Percentiles rank a stretch among this genome's conserved stretches.
These are phyloP conservation scores for Fusarium anguioides DNA, from an alignment of 2,329 filamentous ascomycete species.

Conservation along the genomic window DNA sequence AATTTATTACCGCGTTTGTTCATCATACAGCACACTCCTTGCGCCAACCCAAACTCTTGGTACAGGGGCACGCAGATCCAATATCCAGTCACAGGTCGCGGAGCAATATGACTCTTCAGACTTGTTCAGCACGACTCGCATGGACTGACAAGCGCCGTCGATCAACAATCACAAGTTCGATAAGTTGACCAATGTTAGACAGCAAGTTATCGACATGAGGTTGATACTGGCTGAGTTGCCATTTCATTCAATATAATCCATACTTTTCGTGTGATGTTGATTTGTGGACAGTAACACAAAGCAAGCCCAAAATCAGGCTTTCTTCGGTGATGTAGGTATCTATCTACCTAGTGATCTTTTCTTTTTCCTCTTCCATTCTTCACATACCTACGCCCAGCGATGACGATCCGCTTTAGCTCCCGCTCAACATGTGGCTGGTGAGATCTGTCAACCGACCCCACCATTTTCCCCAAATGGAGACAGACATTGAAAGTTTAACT, in stretches of 20 bases:
- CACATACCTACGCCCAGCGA: background rate
- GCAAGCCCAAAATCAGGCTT: background rate
- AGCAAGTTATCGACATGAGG: background rate
- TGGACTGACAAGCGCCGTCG: conserved; percentile 9
- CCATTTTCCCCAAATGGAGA: conserved; percentile 5
- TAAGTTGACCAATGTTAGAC: background rate
- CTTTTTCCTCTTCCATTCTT: background rate
- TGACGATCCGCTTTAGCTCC: conserved; percentile 31
- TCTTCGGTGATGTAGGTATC: too few relatives aligned
- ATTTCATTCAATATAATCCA: too few relatives aligned
- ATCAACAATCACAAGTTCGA: conserved; percentile 1
- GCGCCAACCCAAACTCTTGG: background rate
- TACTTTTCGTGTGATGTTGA: background rate
- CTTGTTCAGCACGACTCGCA: background rate
- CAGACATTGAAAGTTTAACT: background rate
- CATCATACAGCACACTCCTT: background rate
- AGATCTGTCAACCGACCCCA: conserved; percentile 26
- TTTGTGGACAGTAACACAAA: background rate
- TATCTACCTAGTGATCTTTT: too few relatives aligned
- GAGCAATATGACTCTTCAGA: background rate
- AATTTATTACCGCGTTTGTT: background rate
- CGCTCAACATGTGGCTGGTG: conserved; percentile 36
- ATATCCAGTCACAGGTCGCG: background rate
- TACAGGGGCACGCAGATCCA: background rate
- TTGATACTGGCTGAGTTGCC: too few relatives aligned